Evolutionary conservation across 2,329 filamentous ascomycete genomes (phyloP).

Genomic region (Ophioceras dolichostomum): DNA sequence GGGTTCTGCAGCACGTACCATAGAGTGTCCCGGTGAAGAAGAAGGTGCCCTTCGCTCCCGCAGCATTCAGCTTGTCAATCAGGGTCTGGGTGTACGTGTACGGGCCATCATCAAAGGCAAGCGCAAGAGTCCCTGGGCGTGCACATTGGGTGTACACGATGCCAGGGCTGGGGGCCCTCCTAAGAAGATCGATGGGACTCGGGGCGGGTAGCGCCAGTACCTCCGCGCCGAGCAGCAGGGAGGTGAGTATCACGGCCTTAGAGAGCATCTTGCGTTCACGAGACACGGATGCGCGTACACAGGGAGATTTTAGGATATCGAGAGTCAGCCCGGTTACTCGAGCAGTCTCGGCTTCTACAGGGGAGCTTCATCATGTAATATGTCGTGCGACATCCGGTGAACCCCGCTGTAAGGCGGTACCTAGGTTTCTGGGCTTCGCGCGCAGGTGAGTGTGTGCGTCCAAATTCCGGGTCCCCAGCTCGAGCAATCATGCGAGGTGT

Average conservation of each 20-base stretch:
- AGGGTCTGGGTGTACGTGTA: constrained; percentile 34
- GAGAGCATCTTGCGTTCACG: constrained; percentile 3
- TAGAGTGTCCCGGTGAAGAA: constrained; percentile 40
- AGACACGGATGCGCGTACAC: too few species aligned
- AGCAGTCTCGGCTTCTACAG: too few species aligned
- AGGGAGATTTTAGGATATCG: too few species aligned
- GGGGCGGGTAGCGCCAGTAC: constrained; percentile 4
- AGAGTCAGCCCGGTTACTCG: too few species aligned
- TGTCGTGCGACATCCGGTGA: too few species aligned
- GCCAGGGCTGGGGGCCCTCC: constrained; percentile 25
- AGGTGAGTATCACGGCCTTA: background rate
- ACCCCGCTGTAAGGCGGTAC: too few species aligned
- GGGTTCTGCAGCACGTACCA: constrained; percentile 14
- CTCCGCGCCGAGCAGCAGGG: constrained; percentile 4
- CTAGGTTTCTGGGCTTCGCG: too few species aligned
- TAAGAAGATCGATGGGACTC: constrained; percentile 26
- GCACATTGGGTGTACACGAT: constrained; percentile 31
- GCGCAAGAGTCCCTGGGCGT: constrained; percentile 29
- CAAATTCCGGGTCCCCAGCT: too few species aligned
- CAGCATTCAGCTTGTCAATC: constrained; percentile 35
- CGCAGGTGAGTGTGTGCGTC: too few species aligned
- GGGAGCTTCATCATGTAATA: too few species aligned
- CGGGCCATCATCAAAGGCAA: constrained; percentile 43
- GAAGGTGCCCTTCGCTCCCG: constrained; percentile 38
- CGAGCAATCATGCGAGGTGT: too few species aligned